Evolutionary conservation across 495 filamentous ascomycete genomes (phyloP).

Genomic region (Penicillium cinerascens): DNA sequence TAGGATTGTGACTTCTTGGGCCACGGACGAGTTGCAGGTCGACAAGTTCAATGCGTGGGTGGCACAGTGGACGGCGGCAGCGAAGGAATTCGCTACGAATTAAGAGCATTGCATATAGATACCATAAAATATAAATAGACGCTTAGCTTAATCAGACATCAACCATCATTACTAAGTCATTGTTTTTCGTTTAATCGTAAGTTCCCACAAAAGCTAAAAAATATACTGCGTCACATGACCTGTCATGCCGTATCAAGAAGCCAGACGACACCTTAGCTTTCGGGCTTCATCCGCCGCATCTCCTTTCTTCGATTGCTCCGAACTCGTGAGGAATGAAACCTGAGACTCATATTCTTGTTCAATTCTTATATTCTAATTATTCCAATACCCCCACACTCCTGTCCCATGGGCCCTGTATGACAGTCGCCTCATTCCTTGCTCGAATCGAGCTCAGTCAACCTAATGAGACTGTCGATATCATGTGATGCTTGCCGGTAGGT

Average conservation of each 20-base stretch:
- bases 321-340: background rate
- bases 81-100: slow-evolving; percentile 5
- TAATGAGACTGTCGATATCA: slow-evolving; percentile 43
- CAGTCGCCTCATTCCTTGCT: background rate
- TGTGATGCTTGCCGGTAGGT: slow-evolving; percentile 41
- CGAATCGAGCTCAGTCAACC: background rate
- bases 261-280: slow-evolving; percentile 16
- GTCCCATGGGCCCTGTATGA: background rate
- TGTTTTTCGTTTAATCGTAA: background rate
- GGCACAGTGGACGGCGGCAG: slow-evolving; percentile 22
- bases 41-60: slow-evolving; percentile 34
- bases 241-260: background rate
- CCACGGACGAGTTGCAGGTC: slow-evolving; percentile 33
- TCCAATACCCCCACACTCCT: too few relatives aligned
- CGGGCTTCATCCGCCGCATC: background rate
- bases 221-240: slow-evolving; percentile 9
- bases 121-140: slow-evolving; percentile 7
- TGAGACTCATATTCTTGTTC: background rate
- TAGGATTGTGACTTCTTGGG: slow-evolving; percentile 39
- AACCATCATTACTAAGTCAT: background rate
- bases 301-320: background rate
- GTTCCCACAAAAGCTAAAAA: background rate
- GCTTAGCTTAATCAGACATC: background rate
- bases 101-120: slow-evolving; percentile 2
- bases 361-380: background rate